Percentiles rank a stretch among this genome's conserved stretches.
Evolutionary conservation across 2,329 filamentous ascomycete genomes (phyloP).

Genomic region (Neofusicoccum laricinum): DNA sequence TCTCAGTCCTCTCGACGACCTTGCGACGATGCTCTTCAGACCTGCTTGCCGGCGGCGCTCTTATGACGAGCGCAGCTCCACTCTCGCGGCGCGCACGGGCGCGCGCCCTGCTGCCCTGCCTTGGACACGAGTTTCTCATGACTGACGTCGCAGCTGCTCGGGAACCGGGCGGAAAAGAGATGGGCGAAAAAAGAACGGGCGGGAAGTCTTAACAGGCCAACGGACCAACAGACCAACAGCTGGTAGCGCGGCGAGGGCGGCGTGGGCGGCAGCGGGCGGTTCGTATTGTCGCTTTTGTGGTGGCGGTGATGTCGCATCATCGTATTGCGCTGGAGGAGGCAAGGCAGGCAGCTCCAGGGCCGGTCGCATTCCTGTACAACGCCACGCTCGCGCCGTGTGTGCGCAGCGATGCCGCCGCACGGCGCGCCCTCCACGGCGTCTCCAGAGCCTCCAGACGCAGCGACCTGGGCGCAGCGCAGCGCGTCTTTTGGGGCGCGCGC

Average conservation of each 20-base stretch:
- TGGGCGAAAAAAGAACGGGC: too few relatives aligned
- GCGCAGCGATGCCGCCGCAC: neutral
- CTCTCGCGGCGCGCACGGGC: neutral
- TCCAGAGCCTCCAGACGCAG: neutral
- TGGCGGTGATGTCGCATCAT: neutral
- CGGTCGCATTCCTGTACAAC: neutral
- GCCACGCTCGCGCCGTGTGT: neutral
- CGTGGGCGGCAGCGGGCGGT: neutral
- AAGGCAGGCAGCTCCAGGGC: too few relatives aligned
- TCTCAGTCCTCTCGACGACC: neutral
- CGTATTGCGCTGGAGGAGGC: neutral
- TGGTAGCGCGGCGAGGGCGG: too few relatives aligned
- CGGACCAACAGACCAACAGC: too few relatives aligned
- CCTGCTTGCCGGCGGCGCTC: neutral
- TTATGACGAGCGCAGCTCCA: neutral
- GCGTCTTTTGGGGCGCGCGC: neutral
- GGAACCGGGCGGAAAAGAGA: neutral
- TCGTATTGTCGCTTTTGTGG: conserved; percentile 2
- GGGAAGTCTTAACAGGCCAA: too few relatives aligned
- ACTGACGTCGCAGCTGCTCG: neutral
- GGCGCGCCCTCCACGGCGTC: too few relatives aligned
- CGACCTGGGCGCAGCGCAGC: neutral
- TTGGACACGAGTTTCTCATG: neutral
- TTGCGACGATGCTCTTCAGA: neutral
- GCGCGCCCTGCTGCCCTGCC: neutral